Evolutionary conservation across 2,329 filamentous ascomycete genomes (phyloP).

Genomic region (Rutstroemia sydowiana): DNA sequence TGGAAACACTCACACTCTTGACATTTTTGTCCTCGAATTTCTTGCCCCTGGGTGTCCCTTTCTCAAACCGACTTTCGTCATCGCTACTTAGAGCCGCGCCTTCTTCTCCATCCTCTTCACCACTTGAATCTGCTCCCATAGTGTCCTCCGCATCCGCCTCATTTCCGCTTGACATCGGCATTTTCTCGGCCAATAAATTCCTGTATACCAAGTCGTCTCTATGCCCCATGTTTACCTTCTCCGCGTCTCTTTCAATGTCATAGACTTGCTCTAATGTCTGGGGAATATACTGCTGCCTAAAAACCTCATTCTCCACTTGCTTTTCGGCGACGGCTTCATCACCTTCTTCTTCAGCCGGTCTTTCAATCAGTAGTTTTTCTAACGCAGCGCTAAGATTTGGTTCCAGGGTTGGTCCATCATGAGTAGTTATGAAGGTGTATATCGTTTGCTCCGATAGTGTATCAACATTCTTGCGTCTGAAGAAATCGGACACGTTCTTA

Average conservation of each 20-base stretch:
- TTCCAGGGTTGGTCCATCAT: slow-evolving; percentile 52
- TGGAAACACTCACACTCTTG: slow-evolving; percentile 54
- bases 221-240: slow-evolving; percentile 65
- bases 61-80: slow-evolving; percentile 51
- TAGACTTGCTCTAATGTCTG: slow-evolving; percentile 95
- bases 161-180: slow-evolving; percentile 35
- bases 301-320: slow-evolving; percentile 84
- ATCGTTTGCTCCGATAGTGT: slow-evolving; percentile 70
- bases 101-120: slow-evolving; percentile 34
- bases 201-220: slow-evolving; percentile 77
- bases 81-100: slow-evolving; percentile 34
- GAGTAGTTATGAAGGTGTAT: slow-evolving; percentile 73
- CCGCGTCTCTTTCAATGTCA: slow-evolving; percentile 85
- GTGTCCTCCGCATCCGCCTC: slow-evolving; percentile 35
- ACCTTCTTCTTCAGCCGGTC: slow-evolving; percentile 47
- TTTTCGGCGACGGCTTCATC: slow-evolving; percentile 47
- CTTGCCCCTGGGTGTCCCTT: slow-evolving; percentile 68
- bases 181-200: slow-evolving; percentile 61
- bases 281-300: slow-evolving; percentile 92
- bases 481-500: slow-evolving; percentile 94
- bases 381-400: slow-evolving; percentile 54
- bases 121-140: slow-evolving; percentile 31
- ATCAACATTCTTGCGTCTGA: slow-evolving; percentile 76
- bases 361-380: slow-evolving; percentile 57
- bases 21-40: slow-evolving; percentile 86